Evolutionary conservation across 768 basidiomycete species (phyloP).

Genomic region (Saitozyma sp.): DNA sequence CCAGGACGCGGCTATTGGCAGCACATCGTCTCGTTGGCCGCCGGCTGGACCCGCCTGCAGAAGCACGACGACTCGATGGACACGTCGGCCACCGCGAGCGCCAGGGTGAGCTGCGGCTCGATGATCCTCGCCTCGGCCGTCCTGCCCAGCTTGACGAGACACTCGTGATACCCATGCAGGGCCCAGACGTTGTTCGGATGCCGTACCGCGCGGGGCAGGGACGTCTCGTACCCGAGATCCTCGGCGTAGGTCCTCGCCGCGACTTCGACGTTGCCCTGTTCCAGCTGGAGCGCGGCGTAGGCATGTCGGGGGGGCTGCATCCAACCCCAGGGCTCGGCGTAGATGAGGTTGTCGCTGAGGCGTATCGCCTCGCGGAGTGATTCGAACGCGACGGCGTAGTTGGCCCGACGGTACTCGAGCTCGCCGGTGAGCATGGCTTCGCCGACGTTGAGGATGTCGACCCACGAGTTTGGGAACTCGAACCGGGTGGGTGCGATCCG

Average conservation of each 20-base stretch:
- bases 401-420: slow-evolving; percentile 40
- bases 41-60: slow-evolving; percentile 12
- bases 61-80: slow-evolving; percentile 31
- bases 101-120: slow-evolving; percentile 23
- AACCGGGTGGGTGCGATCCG: slow-evolving; percentile 21
- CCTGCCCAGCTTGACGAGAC: slow-evolving; percentile 29
- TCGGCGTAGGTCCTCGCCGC: slow-evolving; percentile 30
- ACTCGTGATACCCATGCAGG: slow-evolving; percentile 43
- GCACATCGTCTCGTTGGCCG: no score
- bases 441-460: slow-evolving; percentile 29
- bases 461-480: slow-evolving; percentile 36
- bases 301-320: slow-evolving; percentile 43
- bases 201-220: slow-evolving; percentile 29
- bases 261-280: slow-evolving; percentile 32
- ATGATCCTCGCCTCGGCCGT: slow-evolving; percentile 26
- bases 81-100: slow-evolving; percentile 35
- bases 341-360: slow-evolving; percentile 30
- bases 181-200: slow-evolving; percentile 49
- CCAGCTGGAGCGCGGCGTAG: slow-evolving; percentile 39
- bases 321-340: slow-evolving; percentile 47
- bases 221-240: slow-evolving; percentile 36
- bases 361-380: slow-evolving; percentile 33
- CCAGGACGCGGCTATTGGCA: no score
- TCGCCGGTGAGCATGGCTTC: slow-evolving; percentile 41
- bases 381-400: slow-evolving; percentile 36